Conservation (phyloP, 305 asterid species). For the Solanum chacoense region DNA sequence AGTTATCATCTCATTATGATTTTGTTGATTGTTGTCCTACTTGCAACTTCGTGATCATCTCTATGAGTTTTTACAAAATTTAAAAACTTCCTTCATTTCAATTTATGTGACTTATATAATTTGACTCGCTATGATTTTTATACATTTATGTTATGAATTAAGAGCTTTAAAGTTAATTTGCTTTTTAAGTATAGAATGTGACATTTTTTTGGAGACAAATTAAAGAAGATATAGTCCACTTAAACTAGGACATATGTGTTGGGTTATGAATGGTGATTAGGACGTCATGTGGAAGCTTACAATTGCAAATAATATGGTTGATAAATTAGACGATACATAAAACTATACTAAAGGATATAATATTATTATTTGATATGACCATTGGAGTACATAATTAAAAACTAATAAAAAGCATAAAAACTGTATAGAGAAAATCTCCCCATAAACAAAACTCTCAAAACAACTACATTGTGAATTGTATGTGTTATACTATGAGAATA, state of each 20-base stretch:
- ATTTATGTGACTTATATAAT: background rate
- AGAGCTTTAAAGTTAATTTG: background rate
- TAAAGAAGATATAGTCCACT: background rate
- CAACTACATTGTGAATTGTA: no score
- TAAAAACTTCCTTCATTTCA: background rate
- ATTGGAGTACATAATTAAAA: no score
- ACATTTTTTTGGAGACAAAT: rapidly evolving
- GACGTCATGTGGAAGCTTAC: no score
- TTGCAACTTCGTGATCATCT: background rate
- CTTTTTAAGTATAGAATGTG: background rate
- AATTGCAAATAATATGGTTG: no score
- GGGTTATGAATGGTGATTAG: no score
- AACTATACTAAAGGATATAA: no score
- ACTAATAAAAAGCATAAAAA: no score
- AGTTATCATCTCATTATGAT: background rate
- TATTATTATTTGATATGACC: no score
- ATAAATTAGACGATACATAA: no score
- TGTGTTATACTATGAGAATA: no score
- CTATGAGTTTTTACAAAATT: background rate
- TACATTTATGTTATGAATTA: background rate
- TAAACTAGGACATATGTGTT: background rate
- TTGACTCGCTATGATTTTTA: background rate
- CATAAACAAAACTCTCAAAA: no score
- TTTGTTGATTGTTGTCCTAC: background rate
- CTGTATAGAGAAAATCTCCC: no score